These are phyloP conservation scores for Myrmaecium sp. DNA, from an alignment of 2,329 filamentous ascomycete genomes.

Conservation along the genomic window DNA sequence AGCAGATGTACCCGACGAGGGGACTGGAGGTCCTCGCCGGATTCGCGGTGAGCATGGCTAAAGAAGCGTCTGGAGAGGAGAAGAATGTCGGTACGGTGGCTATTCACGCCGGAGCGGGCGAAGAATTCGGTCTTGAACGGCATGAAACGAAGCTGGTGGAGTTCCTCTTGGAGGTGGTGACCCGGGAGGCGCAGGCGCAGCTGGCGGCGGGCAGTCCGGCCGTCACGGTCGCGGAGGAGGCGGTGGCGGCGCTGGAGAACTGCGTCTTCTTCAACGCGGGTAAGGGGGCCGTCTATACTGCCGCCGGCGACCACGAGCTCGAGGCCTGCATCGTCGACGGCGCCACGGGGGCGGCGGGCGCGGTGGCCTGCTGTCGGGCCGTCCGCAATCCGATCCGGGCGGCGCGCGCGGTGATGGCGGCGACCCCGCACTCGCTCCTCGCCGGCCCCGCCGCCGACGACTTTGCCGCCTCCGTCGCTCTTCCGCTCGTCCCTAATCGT, in stretches of 20 bases:
- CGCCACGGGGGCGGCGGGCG: constrained; percentile 61
- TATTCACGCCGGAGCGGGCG: too few relatives aligned
- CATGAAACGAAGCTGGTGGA: too few relatives aligned
- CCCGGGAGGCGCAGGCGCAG: constrained; percentile 8
- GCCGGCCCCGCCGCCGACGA: constrained; percentile 51
- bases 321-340: constrained; percentile 68
- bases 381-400: constrained; percentile 70
- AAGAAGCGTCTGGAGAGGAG: too few relatives aligned
- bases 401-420: constrained; percentile 52
- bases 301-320: constrained; percentile 66
- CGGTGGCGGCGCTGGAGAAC: constrained; percentile 61
- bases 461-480: constrained; percentile 19
- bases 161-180: too few relatives aligned
- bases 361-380: constrained; percentile 51
- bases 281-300: constrained; percentile 73
- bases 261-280: constrained; percentile 72
- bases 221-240: constrained; percentile 57
- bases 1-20: too few relatives aligned
- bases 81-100: too few relatives aligned
- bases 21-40: too few relatives aligned
- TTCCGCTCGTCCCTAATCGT: constrained; percentile 2
- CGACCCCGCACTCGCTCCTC: constrained; percentile 54
- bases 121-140: too few relatives aligned
- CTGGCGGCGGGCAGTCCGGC: constrained; percentile 34
- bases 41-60: too few relatives aligned